A percentile compares a stretch with the other conserved stretches of the same genome.
Evolutionary conservation across 2,329 filamentous ascomycete genomes (phyloP).

Genomic region (Domatiomyces catenatus): DNA sequence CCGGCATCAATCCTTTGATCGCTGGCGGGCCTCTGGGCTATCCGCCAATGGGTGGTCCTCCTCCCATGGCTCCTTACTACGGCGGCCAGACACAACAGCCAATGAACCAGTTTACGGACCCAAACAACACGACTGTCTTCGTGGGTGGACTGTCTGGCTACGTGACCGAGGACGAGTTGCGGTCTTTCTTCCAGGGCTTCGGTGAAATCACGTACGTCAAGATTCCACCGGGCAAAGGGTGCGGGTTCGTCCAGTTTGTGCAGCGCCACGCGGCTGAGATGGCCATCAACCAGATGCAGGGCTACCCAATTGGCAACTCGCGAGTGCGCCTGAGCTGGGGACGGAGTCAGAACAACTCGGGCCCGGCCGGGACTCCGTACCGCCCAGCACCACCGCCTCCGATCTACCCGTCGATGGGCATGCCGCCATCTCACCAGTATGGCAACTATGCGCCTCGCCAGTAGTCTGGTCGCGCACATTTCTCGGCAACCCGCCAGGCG

Average conservation of each 20-base stretch:
- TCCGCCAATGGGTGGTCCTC: slow-evolving; percentile 49
- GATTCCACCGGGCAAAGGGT: slow-evolving; percentile 97
- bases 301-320: slow-evolving; percentile 97
- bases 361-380: slow-evolving; percentile 87
- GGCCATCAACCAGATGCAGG: slow-evolving; percentile 99
- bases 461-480: slow-evolving; percentile 30
- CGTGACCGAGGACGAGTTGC: slow-evolving; percentile 97
- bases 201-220: slow-evolving; percentile 99
- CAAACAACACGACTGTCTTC: slow-evolving; percentile 98
- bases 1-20: slow-evolving; percentile 35
- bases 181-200: slow-evolving; percentile 98
- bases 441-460: slow-evolving; percentile 54
- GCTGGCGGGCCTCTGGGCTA: slow-evolving; percentile 48
- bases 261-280: slow-evolving; percentile 98
- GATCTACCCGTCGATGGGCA: slow-evolving; percentile 56
- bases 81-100: slow-evolving; percentile 47
- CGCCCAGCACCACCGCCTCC: slow-evolving; percentile 75
- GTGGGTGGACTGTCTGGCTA: slow-evolving; percentile 94
- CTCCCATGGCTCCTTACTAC: slow-evolving; percentile 45
- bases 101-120: slow-evolving; percentile 99
- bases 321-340: slow-evolving; percentile 96
- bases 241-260: slow-evolving; percentile 97
- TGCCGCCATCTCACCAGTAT: slow-evolving; percentile 48
- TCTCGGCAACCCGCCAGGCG: slow-evolving; percentile 11
- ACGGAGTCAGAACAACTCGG: slow-evolving; percentile 97